Base-by-base conservation (phyloP, 164 flowering plant species). In the Houttuynia cordata region DNA sequence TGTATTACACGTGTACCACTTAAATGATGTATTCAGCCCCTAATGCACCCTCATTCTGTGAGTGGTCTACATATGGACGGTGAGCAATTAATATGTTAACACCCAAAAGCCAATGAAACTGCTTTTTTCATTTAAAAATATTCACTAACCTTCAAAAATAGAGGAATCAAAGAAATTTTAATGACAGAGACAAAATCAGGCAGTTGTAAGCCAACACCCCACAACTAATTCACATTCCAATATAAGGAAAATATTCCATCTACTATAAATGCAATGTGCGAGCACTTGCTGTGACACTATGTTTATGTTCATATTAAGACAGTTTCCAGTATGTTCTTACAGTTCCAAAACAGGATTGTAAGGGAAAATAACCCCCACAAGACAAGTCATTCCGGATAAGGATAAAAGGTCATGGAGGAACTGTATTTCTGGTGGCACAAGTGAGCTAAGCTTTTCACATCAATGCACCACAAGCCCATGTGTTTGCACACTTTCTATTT, bases 311-410 rank as follows among this genome's bases (percentile, higher is more conserved):
- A 24, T 30, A 54, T 24, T 24, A 54, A 54, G 15, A 17, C 30
- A 54, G 57, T 54, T 54, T 23, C 15, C 56, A 21, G 8, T 4
- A 53, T 21, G 56, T 24, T 54, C 37, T 54, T 23, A 24, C 10
- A 23, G 15, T n/a, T n/a, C 13, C n/a, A n/a, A 37, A 34, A 30
- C 10, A 20, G 59, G 13, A 45, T 9, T 17, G 59, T 18, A 53
- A 20, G 12, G 56, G 18, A 1, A 18, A 23, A 4, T 53, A 8
- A 0, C 6, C 45, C 45, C 45, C 22, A n/a, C 45, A 57, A 34
- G 45, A 34, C 22, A 57, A 57, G 59, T 30, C n/a, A 15, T 57
- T 57, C 59, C 59, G 45, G 45, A 57, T 57, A 57, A 37, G 45
- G 59, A 37, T 57, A 15, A 37, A 4, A n/a, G 21, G 45, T 30